phyloP scores from a whole-genome alignment of 1,284 basidiomycete genomes.

The Naganishia liquefaciens region DNA sequence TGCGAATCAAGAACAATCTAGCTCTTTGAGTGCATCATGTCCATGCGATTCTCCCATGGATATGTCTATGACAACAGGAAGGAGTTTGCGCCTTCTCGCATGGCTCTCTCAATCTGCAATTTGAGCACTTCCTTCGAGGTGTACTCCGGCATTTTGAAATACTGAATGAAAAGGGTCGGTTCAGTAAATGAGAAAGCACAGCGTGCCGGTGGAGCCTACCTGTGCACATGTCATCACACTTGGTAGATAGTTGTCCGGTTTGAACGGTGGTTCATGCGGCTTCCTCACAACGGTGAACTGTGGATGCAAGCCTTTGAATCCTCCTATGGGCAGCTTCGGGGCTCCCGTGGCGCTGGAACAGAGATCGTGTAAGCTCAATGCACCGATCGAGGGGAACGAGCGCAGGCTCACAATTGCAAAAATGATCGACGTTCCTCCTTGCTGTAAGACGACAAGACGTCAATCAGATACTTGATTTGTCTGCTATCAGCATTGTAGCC shows the following conservation, averaged over 20 bases:
- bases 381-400: background rate
- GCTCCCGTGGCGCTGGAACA: slow-evolving; percentile 78
- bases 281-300: slow-evolving; percentile 95
- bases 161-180: slow-evolving; percentile 51
- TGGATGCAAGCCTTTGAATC: slow-evolving; percentile 93
- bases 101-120: slow-evolving; percentile 75
- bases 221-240: slow-evolving; percentile 99
- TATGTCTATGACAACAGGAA: slow-evolving; percentile 82
- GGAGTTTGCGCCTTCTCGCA: slow-evolving; percentile 86
- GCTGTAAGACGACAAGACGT: slow-evolving; percentile 82
- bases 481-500: slow-evolving; percentile 94
- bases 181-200: background rate
- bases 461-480: slow-evolving; percentile 81
- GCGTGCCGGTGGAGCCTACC: slow-evolving; percentile 39
- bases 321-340: slow-evolving; percentile 88
- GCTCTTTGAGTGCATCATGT: no score
- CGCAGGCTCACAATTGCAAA: slow-evolving; percentile 69
- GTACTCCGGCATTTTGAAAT: slow-evolving; percentile 91
- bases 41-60: background rate
- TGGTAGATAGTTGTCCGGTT: slow-evolving; percentile 91
- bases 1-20: background rate
- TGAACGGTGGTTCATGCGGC: slow-evolving; percentile 70
- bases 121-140: slow-evolving; percentile 76
- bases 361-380: background rate
- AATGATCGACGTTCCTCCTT: slow-evolving; percentile 74